Evolutionary conservation across 257 asterid species (phyloP).

Genomic region (Prunella vulgaris): DNA sequence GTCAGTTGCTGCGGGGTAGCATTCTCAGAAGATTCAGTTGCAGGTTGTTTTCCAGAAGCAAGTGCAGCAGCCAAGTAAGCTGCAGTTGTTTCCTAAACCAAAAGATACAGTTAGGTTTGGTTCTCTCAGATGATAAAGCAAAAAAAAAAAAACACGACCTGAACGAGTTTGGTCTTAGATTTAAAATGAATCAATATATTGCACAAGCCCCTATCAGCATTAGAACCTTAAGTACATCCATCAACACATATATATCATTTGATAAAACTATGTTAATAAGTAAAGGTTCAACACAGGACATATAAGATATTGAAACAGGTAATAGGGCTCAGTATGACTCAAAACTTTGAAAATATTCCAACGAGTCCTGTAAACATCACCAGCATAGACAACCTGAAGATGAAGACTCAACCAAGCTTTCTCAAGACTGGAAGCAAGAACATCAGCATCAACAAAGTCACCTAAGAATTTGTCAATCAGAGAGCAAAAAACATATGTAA

Average conservation of each 20-base stretch:
- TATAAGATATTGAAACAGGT: conserved; percentile 13
- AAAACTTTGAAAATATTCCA: conserved; percentile 12
- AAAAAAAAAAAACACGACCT: background rate
- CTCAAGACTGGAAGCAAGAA: conserved; percentile 71
- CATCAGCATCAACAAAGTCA: conserved; percentile 68
- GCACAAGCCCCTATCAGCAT: background rate
- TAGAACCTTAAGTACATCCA: background rate
- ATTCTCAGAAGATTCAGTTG: conserved; percentile 39
- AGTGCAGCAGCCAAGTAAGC: conserved; percentile 72
- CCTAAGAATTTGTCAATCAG: conserved; percentile 38
- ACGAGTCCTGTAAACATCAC: background rate
- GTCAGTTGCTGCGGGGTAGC: conserved; percentile 46
- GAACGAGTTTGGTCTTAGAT: conserved; percentile 3
- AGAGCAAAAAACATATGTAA: conserved; percentile 11
- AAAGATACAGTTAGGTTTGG: background rate
- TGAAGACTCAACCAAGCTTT: conserved; percentile 92
- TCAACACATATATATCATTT: conserved; percentile 4
- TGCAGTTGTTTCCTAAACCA: conserved; percentile 75
- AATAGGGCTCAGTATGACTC: conserved; percentile 7
- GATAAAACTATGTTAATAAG: background rate
- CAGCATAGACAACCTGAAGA: conserved; percentile 59
- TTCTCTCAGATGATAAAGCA: background rate
- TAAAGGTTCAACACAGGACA: conserved; percentile 2
- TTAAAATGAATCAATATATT: conserved; percentile 1
- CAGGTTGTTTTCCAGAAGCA: conserved; percentile 50